Base-by-base conservation (phyloP, 192 early-diverging fungal species). In the Polychytrium aggregatum region DNA sequence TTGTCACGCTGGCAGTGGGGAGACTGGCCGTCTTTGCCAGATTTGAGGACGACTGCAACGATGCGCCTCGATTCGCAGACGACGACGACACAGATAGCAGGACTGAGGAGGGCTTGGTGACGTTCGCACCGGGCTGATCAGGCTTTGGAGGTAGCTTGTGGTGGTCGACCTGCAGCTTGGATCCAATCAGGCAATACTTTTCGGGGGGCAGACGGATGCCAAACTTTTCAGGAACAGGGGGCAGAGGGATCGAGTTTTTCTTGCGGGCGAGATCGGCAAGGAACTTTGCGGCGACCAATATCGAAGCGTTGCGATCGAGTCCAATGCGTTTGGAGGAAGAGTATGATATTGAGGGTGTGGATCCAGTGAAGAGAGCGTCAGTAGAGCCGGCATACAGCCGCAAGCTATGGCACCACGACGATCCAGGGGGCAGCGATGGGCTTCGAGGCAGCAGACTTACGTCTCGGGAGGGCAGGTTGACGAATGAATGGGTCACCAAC, bases 401-500 rank as follows among this genome's bases (percentile, higher is more conserved):
- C 31, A 4, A 33, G 11, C 31, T 8, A 33, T 11, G 6, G 6
- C 31, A 11, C 4, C 31, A 11, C 31, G 11, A 33, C 31, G n/a
- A n/a, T n/a, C n/a, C n/a, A n/a, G n/a, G 11, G 21, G 21, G 22
- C 43, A 51, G 41, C 37, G 35, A 51, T 26, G 17, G 8, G 17
- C 22, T 20, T 21, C 20, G 35, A 17, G 40, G 20, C 18, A 5
- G 6, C 18, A 27, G 2, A 48, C 48, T 7, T 74, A 88, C 83
- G 60, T 95, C 91, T 68, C 84, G 86, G 9, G 85, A 76, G 17
- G 92, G 92, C 35, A 87, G 88, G 24, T 72, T 68, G 13, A 87
- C 89, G 59, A 95, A 98, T 1, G 89, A 88, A 46, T 91, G 84
- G 46, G 87, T 82, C 8, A 90, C 84, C 36, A 88, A 78, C 41